Conservation (phyloP, 305 asterid species). For the Solanum chacoense region DNA sequence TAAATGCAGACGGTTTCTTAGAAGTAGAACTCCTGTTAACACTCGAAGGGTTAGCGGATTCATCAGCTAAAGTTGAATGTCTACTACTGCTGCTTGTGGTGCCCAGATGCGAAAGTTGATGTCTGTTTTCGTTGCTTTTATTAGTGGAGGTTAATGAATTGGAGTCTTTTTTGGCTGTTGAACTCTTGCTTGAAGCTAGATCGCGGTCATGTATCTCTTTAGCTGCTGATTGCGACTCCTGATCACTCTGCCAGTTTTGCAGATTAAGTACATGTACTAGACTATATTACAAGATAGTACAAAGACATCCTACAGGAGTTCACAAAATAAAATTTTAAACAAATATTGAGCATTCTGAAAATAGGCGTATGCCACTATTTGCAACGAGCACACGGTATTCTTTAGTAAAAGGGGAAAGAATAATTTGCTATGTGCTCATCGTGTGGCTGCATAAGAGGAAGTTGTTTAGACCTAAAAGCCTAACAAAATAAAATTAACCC, state of each 20-base stretch:
- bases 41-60: no score
- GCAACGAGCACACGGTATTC: no score
- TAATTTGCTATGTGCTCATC: background rate
- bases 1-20: background rate
- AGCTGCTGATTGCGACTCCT: constrained; percentile 14
- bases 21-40: background rate
- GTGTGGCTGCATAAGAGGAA: constrained; percentile 13
- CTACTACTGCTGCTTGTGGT: no score
- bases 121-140: no score
- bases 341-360: background rate
- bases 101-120: no score
- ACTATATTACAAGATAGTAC: background rate
- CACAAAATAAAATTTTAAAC: background rate
- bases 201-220: constrained; percentile 15
- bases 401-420: no score
- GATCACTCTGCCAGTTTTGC: constrained; percentile 28
- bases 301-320: background rate
- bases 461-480: background rate
- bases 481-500: background rate
- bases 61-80: no score
- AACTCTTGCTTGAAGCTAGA: constrained; percentile 9
- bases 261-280: background rate
- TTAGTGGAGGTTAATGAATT: no score
- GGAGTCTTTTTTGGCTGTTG: background rate
- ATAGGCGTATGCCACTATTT: constrained; percentile 17